A percentile compares a stretch with the other conserved stretches of the same genome.
Evolutionary conservation across 2,329 filamentous ascomycete genomes (phyloP).

Genomic region (Trichoderma afroharzianum): DNA sequence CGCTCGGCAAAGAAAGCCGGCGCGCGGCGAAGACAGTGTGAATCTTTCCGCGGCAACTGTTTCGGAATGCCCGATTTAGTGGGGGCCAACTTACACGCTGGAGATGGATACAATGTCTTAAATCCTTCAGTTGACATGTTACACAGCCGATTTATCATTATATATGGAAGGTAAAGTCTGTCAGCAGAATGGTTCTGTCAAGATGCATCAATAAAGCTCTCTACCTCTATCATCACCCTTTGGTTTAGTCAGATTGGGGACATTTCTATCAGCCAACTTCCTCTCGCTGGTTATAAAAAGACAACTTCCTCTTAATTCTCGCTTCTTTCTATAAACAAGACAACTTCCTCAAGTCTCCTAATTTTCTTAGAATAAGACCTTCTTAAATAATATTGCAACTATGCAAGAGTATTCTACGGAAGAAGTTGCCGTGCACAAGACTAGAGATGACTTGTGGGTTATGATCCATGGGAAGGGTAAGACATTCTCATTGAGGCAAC

Average conservation of each 20-base stretch:
- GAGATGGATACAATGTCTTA: neutral
- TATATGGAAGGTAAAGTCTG: neutral
- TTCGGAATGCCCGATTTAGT: neutral
- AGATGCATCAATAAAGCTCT: neutral
- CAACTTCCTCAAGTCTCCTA: neutral
- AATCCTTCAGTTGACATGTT: neutral
- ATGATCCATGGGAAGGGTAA: slow-evolving; percentile 53
- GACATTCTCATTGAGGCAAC: slow-evolving; percentile 22
- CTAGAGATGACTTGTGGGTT: slow-evolving; percentile 49
- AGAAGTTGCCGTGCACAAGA: slow-evolving; percentile 49
- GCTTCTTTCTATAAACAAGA: neutral
- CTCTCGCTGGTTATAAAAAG: no score
- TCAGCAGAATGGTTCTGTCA: neutral
- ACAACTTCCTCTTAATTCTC: neutral
- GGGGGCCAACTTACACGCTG: neutral
- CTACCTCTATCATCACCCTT: neutral
- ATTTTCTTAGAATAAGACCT: neutral
- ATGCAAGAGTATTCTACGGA: slow-evolving; percentile 28
- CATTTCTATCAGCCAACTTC: neutral
- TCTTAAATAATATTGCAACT: rapidly evolving
- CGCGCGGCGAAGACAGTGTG: neutral
- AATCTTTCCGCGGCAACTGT: neutral
- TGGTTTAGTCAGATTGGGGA: no score
- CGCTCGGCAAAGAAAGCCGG: neutral
- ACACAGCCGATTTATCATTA: neutral